Percentiles rank a stretch among this genome's conserved stretches.
Conservation (phyloP, 768 basidiomycete species). For the Leccinum fibrillosum region DNA sequence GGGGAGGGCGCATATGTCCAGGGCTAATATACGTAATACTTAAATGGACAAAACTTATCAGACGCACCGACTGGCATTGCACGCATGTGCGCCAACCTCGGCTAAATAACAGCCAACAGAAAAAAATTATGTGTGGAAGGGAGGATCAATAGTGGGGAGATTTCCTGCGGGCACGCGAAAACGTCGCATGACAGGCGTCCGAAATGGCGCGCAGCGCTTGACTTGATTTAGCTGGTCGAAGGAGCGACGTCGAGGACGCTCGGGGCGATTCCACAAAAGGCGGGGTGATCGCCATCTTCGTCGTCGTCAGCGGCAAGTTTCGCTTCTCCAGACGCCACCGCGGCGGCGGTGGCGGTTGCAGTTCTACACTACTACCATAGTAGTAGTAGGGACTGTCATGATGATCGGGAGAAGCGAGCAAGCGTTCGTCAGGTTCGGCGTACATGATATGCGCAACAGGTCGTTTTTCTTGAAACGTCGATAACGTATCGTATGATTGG, state of each 20-base stretch:
- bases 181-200: conserved; percentile 20
- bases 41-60: neutral
- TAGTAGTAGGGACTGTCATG: neutral
- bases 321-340: conserved; percentile 15
- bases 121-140: neutral
- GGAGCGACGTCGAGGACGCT: neutral
- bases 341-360: neutral
- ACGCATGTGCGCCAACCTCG: neutral
- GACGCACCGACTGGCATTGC: neutral
- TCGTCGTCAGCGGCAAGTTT: neutral
- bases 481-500: conserved; percentile 8
- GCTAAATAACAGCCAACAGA: neutral
- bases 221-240: conserved; percentile 12
- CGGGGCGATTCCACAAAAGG: conserved; percentile 3
- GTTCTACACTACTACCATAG: neutral
- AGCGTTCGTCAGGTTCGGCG: conserved; percentile 17
- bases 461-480: conserved; percentile 7
- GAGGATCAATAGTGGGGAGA: conserved; percentile 1
- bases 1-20: neutral
- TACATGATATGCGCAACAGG: conserved; percentile 13
- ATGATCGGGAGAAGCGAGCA: neutral
- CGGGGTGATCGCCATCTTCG: conserved; percentile 1
- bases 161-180: conserved; percentile 15
- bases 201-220: conserved; percentile 26
- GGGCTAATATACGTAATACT: neutral